Percentiles rank a stretch among this genome's conserved stretches.
phyloP scores from a whole-genome alignment of 306 rosid genomes.

The Vigna mungo region DNA sequence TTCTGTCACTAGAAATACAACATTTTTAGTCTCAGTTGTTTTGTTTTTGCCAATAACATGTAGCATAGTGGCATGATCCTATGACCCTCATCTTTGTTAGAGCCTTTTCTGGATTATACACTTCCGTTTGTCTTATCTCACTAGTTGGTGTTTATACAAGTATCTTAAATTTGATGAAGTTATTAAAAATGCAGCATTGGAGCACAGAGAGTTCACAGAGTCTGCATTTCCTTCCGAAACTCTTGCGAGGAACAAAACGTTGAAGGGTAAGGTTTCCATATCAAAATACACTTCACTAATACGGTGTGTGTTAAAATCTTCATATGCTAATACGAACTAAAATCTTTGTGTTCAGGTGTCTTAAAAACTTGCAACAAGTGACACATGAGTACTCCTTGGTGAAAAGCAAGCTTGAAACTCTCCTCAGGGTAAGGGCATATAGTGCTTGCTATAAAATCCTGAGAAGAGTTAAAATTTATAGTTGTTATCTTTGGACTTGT shows the following conservation, averaged over 20 bases:
- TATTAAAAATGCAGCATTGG: conserved; percentile 71
- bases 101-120: not conserved
- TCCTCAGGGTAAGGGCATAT: conserved; percentile 66
- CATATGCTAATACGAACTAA: conserved; percentile 3
- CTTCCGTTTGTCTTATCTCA: not conserved
- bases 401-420: conserved; percentile 74
- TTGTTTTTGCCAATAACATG: not conserved
- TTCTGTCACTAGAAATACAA: not conserved
- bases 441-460: conserved; percentile 9
- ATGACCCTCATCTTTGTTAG: not conserved
- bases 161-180: conserved; percentile 20
- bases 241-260: conserved; percentile 61
- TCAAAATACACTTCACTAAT: not conserved
- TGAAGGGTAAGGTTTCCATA: conserved; percentile 70
- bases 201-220: conserved; percentile 74
- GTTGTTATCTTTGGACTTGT: conserved; percentile 9
- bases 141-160: not conserved
- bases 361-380: conserved; percentile 70
- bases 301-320: not conserved
- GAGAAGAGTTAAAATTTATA: not conserved
- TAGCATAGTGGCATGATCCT: not conserved
- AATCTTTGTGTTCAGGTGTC: conserved; percentile 58
- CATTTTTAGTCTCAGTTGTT: not conserved
- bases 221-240: conserved; percentile 69
- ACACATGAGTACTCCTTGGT: conserved; percentile 64